Evolutionary conservation across 1,139 yeast species (phyloP).

Genomic region (Saccharomyces hybrid): DNA sequence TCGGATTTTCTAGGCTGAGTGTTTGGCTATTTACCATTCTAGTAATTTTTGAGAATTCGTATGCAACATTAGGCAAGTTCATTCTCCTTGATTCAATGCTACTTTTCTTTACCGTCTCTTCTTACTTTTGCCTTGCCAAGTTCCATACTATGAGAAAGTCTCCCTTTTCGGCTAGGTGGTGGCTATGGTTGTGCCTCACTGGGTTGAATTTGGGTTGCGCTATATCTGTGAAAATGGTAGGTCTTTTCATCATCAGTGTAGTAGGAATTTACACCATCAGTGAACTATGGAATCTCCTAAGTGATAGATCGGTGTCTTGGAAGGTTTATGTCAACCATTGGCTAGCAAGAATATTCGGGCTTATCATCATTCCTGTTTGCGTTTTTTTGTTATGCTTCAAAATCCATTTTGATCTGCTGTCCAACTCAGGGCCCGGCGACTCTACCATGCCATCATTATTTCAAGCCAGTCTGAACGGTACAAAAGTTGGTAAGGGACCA

Average conservation of each 20-base stretch:
- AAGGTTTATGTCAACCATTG: slow-evolving; percentile 51
- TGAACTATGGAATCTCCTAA: slow-evolving; percentile 64
- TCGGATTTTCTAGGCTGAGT: slow-evolving; percentile 71
- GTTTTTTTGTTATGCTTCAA: slow-evolving; percentile 64
- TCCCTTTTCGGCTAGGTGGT: slow-evolving; percentile 79
- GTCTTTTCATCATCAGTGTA: slow-evolving; percentile 64
- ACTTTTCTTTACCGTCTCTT: slow-evolving; percentile 80
- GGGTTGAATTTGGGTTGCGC: slow-evolving; percentile 71
- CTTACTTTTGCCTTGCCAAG: slow-evolving; percentile 68
- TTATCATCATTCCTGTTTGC: slow-evolving; percentile 54
- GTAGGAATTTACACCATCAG: slow-evolving; percentile 71
- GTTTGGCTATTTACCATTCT: slow-evolving; percentile 85
- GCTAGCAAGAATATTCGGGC: slow-evolving; percentile 54
- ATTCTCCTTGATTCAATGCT: slow-evolving; percentile 95
- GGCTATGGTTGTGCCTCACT: slow-evolving; percentile 79
- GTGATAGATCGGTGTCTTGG: slow-evolving; percentile 48
- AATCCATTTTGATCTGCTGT: slow-evolving; percentile 66
- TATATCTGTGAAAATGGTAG: slow-evolving; percentile 79
- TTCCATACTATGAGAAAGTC: slow-evolving; percentile 65
- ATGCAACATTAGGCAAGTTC: slow-evolving; percentile 84
- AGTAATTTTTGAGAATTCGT: slow-evolving; percentile 81
- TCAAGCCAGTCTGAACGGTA: slow-evolving; percentile 86
- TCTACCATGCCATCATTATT: slow-evolving; percentile 95
- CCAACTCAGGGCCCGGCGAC: slow-evolving; percentile 87
- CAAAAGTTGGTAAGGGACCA: slow-evolving; percentile 79